Base-by-base conservation (phyloP, 129 eudicot genomes). In the Chrysanthemum seticuspe region DNA sequence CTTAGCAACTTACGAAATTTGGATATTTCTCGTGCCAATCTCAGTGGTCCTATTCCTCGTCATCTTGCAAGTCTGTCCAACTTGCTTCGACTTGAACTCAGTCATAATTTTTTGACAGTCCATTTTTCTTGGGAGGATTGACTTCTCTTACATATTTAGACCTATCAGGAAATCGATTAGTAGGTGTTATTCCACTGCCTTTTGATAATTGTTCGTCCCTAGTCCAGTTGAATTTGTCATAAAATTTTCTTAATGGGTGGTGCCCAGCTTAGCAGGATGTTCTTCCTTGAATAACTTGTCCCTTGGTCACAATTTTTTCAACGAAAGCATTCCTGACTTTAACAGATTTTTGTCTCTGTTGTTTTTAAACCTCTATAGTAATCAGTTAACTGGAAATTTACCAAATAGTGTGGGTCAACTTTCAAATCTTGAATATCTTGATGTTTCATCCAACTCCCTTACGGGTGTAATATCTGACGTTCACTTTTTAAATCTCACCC, bases 41-140 rank as follows among this genome's bases (percentile, higher is more conserved):
- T 68, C 6, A 34, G 16, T 62, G 84, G 80, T n/a, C 47, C 34
- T 2, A 64, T 75, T 70, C 84, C 84, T 13, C 52, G 21, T 51
- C 69, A 81, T 19, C 55, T 75, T 64, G 78, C 51, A 11, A 75
- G 76, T 60, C 70, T 81, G n/a, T 55, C 83, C 15, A 51, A 29
- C 3, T 81, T 81, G 74, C 23, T 19, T 5, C 6, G 18, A 65
- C 88, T 85, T 71, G 70, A 61, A 23, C 71, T 78, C 10, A 12
- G 25, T 3, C 1, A 5, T 13, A 70, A 69, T 12, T 11, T 0
- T 13, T 14, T 76, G 15, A 8, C 5, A 5, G 78, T 18, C 78
- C 81, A 11, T 3, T 54, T 65, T 65, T 29, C 10, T 45, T 77
- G 4, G 74, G 74, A 55, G 52, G 13, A 54, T 70, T 70, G 8